phyloP scores from a whole-genome alignment of 495 filamentous ascomycete species.

The Pyronema domesticum region DNA sequence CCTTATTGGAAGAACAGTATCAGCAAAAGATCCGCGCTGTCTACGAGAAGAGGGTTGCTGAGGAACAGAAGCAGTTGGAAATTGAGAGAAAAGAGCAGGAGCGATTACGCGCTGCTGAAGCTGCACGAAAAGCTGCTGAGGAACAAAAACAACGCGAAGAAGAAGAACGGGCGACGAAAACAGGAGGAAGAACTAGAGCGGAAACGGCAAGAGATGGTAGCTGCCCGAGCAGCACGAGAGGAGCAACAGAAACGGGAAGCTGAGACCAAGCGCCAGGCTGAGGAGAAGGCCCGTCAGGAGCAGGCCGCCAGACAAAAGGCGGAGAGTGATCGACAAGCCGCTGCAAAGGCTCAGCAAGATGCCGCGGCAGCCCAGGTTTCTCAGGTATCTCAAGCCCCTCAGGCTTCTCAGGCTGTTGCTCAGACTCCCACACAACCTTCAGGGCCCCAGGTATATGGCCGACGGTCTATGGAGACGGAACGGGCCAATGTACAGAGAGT shows the following conservation, averaged over 20 bases:
- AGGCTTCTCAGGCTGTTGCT: background rate
- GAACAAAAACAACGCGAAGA: conserved; percentile 15
- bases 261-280: conserved; percentile 7
- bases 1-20: conserved; percentile 15
- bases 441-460: conserved; percentile 12
- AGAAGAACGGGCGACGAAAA: conserved; percentile 8
- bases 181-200: conserved; percentile 17
- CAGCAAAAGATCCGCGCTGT: conserved; percentile 16
- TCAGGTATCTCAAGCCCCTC: background rate
- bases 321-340: conserved; percentile 8
- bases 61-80: conserved; percentile 9
- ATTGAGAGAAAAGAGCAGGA: conserved; percentile 13
- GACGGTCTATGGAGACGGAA: conserved; percentile 12
- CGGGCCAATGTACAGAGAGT: conserved; percentile 13
- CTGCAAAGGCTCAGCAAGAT: conserved; percentile 8
- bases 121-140: conserved; percentile 12
- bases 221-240: conserved; percentile 9
- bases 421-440: background rate
- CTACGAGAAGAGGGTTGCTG: conserved; percentile 13
- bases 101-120: conserved; percentile 11
- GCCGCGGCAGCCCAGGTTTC: conserved; percentile 4
- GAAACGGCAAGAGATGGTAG: conserved; percentile 10
- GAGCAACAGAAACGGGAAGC: conserved; percentile 6
- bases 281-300: conserved; percentile 9
- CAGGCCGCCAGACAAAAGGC: conserved; percentile 12